Evolutionary conservation across 1,284 basidiomycete genomes (phyloP), one percentile per base, ranked within the genome.

Genomic region (Coniferiporia sulphurascens): DNA sequence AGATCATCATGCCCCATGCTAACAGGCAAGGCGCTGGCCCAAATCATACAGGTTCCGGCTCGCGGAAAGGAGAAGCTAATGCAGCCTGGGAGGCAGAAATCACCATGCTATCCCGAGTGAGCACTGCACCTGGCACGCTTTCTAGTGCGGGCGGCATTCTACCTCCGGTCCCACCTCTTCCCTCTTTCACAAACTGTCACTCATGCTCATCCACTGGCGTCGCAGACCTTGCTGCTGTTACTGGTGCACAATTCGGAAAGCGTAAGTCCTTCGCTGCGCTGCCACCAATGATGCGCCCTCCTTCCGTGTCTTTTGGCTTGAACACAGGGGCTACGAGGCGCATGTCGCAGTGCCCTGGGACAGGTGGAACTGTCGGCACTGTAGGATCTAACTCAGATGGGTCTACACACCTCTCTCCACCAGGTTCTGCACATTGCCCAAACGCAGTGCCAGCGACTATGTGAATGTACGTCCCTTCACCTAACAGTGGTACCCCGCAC

Each of bases 261-360:
- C 74, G 84, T 56, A 82, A 85, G 63, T 67, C 79, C 1, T 84
- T 86, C 62, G 75, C 81, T 0, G 77, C 80, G 1, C 85, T 85
- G 10, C 79, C 79, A 0, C 68, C 77, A 21, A 78, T 84, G 0
- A 63, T 80, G 73, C 78, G 68, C 78, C 77, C 51, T 63, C 70
- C 0, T 2, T 66, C 21, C 44, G 70, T 61, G 63, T 56, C 54
- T 8, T 38, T 38, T 41, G 51, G 51, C 1, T 17, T 19, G 22
- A n/a, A 27, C 56, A 36, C 22, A 32, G 45, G 10, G n/a, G 38
- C 8, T 22, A 51, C n/a, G 36, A 43, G 59, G 27, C 54, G 55
- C 17, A 21, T 49, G 19, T 59, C 58, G 4, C 58, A 59, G 17
- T 43, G 58, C 10, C 58, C 58, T 27, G 58, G 58, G 5, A 59